phyloP scores from a whole-genome alignment of 176 grass and related monocot genomes.

The Areca catechu region DNA sequence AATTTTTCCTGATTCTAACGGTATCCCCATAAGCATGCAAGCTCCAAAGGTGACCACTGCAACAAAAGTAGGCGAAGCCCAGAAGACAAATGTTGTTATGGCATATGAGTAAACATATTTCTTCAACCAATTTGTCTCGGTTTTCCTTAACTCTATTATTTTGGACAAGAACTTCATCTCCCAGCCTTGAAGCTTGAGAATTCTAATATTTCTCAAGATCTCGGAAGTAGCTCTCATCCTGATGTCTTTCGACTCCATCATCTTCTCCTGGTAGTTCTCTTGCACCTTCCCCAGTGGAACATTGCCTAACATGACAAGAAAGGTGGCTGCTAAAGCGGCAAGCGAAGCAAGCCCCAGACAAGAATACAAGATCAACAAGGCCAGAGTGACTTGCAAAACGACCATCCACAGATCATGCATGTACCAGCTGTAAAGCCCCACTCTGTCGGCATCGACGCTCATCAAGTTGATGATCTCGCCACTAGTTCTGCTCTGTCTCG shows the following conservation, averaged over 20 bases:
- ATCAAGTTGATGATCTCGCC: slow-evolving; percentile 7
- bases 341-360: background rate
- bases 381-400: background rate
- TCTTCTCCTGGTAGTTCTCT: slow-evolving; percentile 49
- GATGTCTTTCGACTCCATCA: slow-evolving; percentile 67
- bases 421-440: background rate
- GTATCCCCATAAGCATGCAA: slow-evolving; percentile 51
- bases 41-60: slow-evolving; percentile 60
- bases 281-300: background rate
- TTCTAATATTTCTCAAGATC: slow-evolving; percentile 74
- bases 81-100: slow-evolving; percentile 35
- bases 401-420: background rate
- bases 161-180: slow-evolving; percentile 93
- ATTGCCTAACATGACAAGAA: background rate
- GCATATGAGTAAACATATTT: slow-evolving; percentile 41
- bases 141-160: slow-evolving; percentile 56
- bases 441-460: background rate
- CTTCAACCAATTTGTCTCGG: slow-evolving; percentile 48
- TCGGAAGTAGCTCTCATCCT: slow-evolving; percentile 82
- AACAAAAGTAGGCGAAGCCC: slow-evolving; percentile 49
- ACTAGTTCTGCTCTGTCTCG: background rate
- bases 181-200: slow-evolving; percentile 77
- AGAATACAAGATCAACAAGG: slow-evolving; percentile 10
- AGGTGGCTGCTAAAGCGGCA: background rate
- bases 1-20: slow-evolving; percentile 57